phyloP scores from a whole-genome alignment of 2,329 filamentous ascomycete species.

The Epicoccum nigrum region DNA sequence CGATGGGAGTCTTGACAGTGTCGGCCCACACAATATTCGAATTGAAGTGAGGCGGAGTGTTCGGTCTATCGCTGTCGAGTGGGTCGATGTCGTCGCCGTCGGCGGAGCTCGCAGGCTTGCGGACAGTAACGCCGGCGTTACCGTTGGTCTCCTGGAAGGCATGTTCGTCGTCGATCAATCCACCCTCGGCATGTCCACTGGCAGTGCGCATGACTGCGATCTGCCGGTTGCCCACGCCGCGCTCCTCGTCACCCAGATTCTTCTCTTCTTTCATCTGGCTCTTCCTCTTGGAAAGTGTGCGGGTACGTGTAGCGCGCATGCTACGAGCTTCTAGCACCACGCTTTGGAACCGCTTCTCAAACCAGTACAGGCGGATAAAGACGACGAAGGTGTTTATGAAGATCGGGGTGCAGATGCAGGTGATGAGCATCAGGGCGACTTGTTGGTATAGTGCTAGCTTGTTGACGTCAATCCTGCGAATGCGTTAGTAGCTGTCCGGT shows the following conservation, averaged over 20 bases:
- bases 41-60: constrained; percentile 18
- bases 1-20: constrained; percentile 37
- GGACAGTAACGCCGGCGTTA: constrained; percentile 15
- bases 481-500: constrained; percentile 20
- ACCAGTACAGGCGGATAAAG: constrained; percentile 94
- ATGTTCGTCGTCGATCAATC: constrained; percentile 62
- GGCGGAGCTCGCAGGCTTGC: constrained; percentile 11
- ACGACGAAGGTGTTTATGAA: constrained; percentile 72
- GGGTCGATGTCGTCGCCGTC: constrained; percentile 28
- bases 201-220: constrained; percentile 70
- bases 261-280: constrained; percentile 54
- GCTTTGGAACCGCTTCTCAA: constrained; percentile 92
- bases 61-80: constrained; percentile 25
- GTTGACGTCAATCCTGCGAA: constrained; percentile 57
- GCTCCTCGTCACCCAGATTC: constrained; percentile 60
- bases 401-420: constrained; percentile 50
- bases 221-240: constrained; percentile 67
- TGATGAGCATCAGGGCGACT: constrained; percentile 53
- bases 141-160: constrained; percentile 55
- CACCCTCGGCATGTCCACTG: constrained; percentile 58
- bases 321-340: constrained; percentile 75
- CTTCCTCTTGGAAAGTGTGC: constrained; percentile 62
- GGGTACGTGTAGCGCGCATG: constrained; percentile 63
- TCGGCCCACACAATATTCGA: constrained; percentile 34
- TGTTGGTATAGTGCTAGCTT: constrained; percentile 56